phyloP scores from a whole-genome alignment of 2,329 filamentous ascomycete genomes.

The Endocalyx cinctus region DNA sequence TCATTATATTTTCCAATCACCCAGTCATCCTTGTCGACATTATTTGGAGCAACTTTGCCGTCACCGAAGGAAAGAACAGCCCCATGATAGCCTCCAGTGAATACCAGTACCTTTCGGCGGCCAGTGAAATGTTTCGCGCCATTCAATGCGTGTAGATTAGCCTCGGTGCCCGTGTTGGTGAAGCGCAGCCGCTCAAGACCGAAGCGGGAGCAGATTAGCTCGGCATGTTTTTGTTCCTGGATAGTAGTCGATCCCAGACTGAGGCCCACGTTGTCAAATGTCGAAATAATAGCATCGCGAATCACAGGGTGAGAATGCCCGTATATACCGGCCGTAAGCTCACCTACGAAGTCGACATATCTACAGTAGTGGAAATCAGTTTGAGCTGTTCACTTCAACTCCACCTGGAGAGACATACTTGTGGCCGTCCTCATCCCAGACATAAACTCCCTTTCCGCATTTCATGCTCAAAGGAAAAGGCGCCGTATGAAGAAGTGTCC shows the following conservation, averaged over 20 bases:
- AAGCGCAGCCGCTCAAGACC: conserved; percentile 53
- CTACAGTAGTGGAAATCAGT: conserved; percentile 14
- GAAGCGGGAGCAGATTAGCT: conserved; percentile 50
- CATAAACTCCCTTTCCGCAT: conserved; percentile 29
- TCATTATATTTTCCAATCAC: conserved; percentile 61
- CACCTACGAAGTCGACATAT: conserved; percentile 58
- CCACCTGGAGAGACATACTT: conserved; percentile 17
- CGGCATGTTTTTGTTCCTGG: conserved; percentile 48
- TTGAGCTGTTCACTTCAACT: neutral
- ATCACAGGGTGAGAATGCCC: conserved; percentile 60
- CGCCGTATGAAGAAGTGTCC: conserved; percentile 27
- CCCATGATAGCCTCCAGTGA: conserved; percentile 49
- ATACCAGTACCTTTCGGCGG: conserved; percentile 45
- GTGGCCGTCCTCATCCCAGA: conserved; percentile 38
- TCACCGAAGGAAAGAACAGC: conserved; percentile 46
- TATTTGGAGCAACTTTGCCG: conserved; percentile 33
- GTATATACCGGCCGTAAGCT: conserved; percentile 62
- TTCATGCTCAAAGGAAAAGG: conserved; percentile 41
- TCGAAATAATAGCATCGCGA: conserved; percentile 38
- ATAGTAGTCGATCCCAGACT: conserved; percentile 49
- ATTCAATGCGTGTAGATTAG: conserved; percentile 55
- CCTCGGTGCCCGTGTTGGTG: conserved; percentile 63
- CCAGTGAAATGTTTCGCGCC: conserved; percentile 43
- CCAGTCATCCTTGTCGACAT: conserved; percentile 50
- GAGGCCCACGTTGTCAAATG: conserved; percentile 43